A percentile compares a stretch with the other conserved stretches of the same genome.
Conservation (phyloP, 78 protist species). For the slime mould (Dictyostelium discoideum) region DNA sequence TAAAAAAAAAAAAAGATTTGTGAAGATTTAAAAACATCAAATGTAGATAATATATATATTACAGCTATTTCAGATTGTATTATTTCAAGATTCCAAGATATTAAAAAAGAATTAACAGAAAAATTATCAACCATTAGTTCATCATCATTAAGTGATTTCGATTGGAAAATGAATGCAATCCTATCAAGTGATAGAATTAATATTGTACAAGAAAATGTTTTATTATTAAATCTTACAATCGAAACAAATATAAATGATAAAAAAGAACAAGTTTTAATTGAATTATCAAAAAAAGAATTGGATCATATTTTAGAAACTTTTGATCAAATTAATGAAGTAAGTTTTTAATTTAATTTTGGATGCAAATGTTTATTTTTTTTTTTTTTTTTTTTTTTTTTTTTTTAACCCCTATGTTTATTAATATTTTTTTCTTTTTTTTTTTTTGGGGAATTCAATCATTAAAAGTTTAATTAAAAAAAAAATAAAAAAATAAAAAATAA, state of each 20-base stretch:
- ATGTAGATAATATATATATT: neutral
- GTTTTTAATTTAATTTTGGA: neutral
- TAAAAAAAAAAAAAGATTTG: conserved; percentile 2
- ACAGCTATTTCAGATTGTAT: conserved; percentile 33
- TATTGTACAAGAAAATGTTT: conserved; percentile 61
- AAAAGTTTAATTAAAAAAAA: neutral
- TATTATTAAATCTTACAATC: conserved; percentile 47
- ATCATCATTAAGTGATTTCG: conserved; percentile 52
- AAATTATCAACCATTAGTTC: conserved; percentile 45
- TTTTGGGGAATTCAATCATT: conserved; percentile 31
- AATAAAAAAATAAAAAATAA: neutral
- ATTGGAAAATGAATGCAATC: conserved; percentile 75
- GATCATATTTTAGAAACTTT: conserved; percentile 52
- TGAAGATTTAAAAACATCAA: conserved; percentile 56
- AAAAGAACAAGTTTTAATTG: conserved; percentile 48
- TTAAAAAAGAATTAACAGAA: conserved; percentile 68
- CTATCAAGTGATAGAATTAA: conserved; percentile 73
- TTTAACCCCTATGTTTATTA: neutral
- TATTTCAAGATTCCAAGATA: conserved; percentile 61
- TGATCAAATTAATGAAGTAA: conserved; percentile 49
- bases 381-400: neutral
- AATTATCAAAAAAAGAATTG: conserved; percentile 60
- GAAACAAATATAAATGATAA: conserved; percentile 20
- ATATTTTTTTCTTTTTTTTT: neutral
- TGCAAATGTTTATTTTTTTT: too few relatives aligned